A percentile compares a stretch with the other conserved stretches of the same genome.
phyloP scores from a whole-genome alignment of 495 filamentous ascomycete genomes.

The Jackrogersella minutella region DNA sequence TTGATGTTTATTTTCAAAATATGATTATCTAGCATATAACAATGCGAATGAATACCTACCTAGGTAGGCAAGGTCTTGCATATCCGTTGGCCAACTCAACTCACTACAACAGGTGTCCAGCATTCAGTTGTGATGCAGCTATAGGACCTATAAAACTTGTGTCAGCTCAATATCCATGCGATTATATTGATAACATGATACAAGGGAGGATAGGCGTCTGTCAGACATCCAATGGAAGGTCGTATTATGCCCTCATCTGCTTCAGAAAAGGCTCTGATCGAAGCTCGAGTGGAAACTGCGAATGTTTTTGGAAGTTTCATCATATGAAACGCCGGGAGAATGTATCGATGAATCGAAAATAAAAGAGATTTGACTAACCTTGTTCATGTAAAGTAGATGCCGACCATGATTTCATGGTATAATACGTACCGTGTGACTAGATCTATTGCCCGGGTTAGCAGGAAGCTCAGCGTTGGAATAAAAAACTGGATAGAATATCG shows the following conservation, averaged over 20 bases:
- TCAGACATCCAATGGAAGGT: conserved; percentile 75
- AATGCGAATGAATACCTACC: too few relatives aligned
- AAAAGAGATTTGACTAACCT: conserved; percentile 30
- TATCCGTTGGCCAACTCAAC: too few relatives aligned
- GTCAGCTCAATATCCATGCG: conserved; percentile 5
- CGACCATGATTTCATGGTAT: not conserved
- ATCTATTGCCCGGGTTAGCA: conserved; percentile 19
- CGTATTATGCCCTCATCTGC: conserved; percentile 58
- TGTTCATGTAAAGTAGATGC: not conserved
- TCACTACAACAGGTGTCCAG: too few relatives aligned
- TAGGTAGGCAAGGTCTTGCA: too few relatives aligned
- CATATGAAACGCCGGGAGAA: conserved; percentile 46
- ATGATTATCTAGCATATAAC: not conserved
- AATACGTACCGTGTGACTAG: not conserved
- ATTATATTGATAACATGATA: not conserved
- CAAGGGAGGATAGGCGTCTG: conserved; percentile 24
- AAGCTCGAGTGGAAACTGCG: conserved; percentile 75
- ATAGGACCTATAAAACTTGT: not conserved
- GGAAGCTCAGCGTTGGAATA: not conserved
- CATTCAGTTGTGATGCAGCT: not conserved
- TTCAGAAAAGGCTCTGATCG: conserved; percentile 63
- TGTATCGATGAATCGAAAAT: conserved; percentile 22
- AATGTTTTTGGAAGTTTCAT: conserved; percentile 69
- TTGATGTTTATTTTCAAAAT: not conserved
- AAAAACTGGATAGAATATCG: not conserved